Evolutionary conservation across 202 grass and related monocot genomes (phyloP).

Genomic region (Eragrostis tef): DNA sequence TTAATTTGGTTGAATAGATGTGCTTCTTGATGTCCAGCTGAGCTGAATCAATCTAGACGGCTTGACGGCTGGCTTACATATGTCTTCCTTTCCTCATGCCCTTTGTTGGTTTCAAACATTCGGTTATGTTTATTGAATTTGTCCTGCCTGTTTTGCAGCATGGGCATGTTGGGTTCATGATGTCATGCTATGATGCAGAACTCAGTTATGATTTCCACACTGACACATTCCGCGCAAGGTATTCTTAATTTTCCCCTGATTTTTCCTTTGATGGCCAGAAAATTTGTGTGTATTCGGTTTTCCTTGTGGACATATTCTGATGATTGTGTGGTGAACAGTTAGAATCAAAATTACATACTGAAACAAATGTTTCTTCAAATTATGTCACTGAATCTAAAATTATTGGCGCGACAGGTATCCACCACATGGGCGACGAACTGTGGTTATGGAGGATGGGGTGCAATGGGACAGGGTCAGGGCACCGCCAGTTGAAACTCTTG

Average conservation of each 20-base stretch:
- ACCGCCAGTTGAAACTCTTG: slow-evolving; percentile 61
- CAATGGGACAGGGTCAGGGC: slow-evolving; percentile 91
- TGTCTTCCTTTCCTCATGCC: not conserved
- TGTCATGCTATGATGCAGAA: slow-evolving; percentile 99
- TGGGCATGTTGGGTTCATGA: slow-evolving; percentile 98
- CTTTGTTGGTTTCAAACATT: slow-evolving; percentile 33
- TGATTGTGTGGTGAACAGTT: slow-evolving; percentile 16
- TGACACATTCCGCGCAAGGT: slow-evolving; percentile 85
- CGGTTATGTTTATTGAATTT: slow-evolving; percentile 22
- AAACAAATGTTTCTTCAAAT: slow-evolving; percentile 26
- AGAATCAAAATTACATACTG: slow-evolving; percentile 14
- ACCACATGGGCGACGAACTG: slow-evolving; percentile 80
- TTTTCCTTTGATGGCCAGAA: not conserved
- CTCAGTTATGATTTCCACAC: slow-evolving; percentile 79
- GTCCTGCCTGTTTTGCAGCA: slow-evolving; percentile 70
- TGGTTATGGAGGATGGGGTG: slow-evolving; percentile 82
- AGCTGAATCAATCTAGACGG: slow-evolving; percentile 6
- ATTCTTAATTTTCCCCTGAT: slow-evolving; percentile 23
- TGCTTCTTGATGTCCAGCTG: not conserved
- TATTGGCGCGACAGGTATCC: slow-evolving; percentile 68
- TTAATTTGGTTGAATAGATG: slow-evolving; percentile 40
- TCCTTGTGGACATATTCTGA: not conserved
- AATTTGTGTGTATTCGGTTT: not conserved
- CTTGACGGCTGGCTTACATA: slow-evolving; percentile 11
- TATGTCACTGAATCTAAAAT: slow-evolving; percentile 5